A percentile compares a stretch with the other conserved stretches of the same genome.
Conservation (phyloP, 2,329 filamentous ascomycete genomes). For the Didymosphaeria variabile region DNA sequence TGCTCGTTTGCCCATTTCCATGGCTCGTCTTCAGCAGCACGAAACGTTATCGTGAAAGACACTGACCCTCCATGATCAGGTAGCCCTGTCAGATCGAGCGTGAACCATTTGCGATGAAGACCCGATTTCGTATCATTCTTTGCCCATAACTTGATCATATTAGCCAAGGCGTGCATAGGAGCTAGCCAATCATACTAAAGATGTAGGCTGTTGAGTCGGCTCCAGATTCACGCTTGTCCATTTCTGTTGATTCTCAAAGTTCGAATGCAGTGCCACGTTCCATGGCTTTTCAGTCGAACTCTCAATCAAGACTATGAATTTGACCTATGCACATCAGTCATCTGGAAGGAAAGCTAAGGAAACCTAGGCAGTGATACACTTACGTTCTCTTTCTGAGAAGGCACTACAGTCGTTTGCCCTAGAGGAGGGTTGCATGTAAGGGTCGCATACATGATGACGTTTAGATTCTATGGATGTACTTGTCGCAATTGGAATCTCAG, state of each 20-base stretch:
- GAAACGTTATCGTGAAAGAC: conserved; percentile 77
- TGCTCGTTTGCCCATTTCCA: conserved; percentile 79
- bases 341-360: background rate
- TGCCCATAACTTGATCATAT: conserved; percentile 34
- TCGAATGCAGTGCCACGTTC: conserved; percentile 81
- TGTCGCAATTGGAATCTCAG: conserved; percentile 13
- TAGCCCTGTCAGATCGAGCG: conserved; percentile 55
- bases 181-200: conserved; percentile 29
- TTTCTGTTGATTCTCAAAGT: conserved; percentile 63
- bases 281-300: conserved; percentile 68
- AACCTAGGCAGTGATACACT: background rate
- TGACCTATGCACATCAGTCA: conserved; percentile 48
- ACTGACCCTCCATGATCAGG: conserved; percentile 59
- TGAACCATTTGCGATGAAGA: conserved; percentile 62
- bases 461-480: background rate
- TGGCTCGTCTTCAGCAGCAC: conserved; percentile 58
- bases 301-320: conserved; percentile 76
- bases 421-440: conserved; percentile 75
- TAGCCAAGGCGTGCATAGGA: conserved; percentile 15
- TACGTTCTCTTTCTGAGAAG: conserved; percentile 51
- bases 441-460: conserved; percentile 58
- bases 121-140: conserved; percentile 20
- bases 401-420: conserved; percentile 74
- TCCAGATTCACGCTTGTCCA: conserved; percentile 69
- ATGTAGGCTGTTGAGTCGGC: conserved; percentile 35